A percentile compares a stretch with the other conserved stretches of the same genome.
These are phyloP conservation scores for Chrysoporthe cubensis DNA, from an alignment of 2,329 filamentous ascomycete genomes.

Conservation along the genomic window DNA sequence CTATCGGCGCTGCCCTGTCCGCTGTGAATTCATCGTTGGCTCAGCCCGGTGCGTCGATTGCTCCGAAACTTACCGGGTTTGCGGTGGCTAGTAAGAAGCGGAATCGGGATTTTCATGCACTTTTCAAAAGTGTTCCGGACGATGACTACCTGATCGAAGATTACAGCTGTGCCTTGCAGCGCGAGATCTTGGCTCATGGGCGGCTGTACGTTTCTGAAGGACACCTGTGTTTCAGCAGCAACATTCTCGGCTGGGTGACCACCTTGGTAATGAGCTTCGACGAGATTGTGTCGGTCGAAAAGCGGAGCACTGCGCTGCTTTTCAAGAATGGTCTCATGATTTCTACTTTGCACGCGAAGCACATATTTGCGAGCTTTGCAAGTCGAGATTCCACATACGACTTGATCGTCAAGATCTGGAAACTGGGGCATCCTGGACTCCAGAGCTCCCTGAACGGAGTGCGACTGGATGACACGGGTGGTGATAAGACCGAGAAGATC, in stretches of 20 bases:
- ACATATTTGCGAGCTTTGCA: constrained; percentile 94
- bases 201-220: constrained; percentile 95
- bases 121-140: constrained; percentile 96
- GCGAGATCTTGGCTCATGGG: constrained; percentile 93
- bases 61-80: constrained; percentile 87
- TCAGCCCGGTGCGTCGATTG: constrained; percentile 61
- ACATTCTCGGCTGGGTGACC: constrained; percentile 97
- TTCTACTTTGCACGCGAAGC: constrained; percentile 90
- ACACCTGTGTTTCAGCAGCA: constrained; percentile 97
- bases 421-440: constrained; percentile 89
- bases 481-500: constrained; percentile 89
- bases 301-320: constrained; percentile 90
- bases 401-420: constrained; percentile 97
- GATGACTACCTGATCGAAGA: constrained; percentile 98
- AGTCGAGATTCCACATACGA: constrained; percentile 96
- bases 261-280: constrained; percentile 98
- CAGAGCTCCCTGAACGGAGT: constrained; percentile 92
- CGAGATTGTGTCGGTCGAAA: constrained; percentile 95
- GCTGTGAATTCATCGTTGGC: constrained; percentile 73
- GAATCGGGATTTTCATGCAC: constrained; percentile 89
- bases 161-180: constrained; percentile 94
- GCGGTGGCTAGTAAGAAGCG: constrained; percentile 95
- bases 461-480: constrained; percentile 76
- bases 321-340: constrained; percentile 99
- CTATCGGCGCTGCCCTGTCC: constrained; percentile 73